Percentiles rank a stretch among this genome's conserved stretches.
Conservation (phyloP, 2,329 filamentous ascomycete genomes). For the Thelonectria rubi region DNA sequence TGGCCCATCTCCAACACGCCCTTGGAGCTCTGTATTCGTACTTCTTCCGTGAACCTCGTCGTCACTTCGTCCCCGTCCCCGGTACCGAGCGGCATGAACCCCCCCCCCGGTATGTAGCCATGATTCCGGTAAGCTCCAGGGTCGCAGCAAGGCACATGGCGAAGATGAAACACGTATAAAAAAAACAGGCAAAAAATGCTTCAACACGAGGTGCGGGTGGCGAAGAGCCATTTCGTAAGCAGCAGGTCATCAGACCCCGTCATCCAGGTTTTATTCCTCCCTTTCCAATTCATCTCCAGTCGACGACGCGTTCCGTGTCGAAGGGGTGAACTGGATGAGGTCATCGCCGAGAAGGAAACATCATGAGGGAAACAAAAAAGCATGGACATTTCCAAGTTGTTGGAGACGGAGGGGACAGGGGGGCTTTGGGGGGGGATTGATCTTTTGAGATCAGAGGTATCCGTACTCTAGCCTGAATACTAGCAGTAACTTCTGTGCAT, state of each 20-base stretch:
- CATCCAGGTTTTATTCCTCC: neutral
- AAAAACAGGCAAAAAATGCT: neutral
- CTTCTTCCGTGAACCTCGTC: neutral
- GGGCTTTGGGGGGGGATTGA: neutral
- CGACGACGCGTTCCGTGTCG: neutral
- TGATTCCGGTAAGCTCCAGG: neutral
- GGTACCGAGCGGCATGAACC: neutral
- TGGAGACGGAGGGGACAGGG: neutral
- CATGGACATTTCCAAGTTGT: neutral
- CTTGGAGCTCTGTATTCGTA: neutral
- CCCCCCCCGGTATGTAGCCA: neutral
- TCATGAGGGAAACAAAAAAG: neutral
- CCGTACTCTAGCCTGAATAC: no score
- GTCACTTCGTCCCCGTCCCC: neutral
- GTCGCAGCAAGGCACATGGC: neutral
- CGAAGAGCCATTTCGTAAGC: neutral
- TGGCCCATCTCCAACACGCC: neutral
- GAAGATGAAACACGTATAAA: slow-evolving; percentile 12
- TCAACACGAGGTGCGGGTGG: slow-evolving; percentile 6
- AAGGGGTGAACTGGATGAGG: slow-evolving; percentile 7
- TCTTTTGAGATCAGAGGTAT: no score
- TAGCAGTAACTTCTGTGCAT: no score
- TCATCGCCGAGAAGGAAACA: slow-evolving; percentile 12
- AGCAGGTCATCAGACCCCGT: slow-evolving; percentile 1
- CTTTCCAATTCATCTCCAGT: neutral